Evolutionary conservation across 176 grass and related monocot genomes (phyloP).

Genomic region (Saccharum spontaneum): DNA sequence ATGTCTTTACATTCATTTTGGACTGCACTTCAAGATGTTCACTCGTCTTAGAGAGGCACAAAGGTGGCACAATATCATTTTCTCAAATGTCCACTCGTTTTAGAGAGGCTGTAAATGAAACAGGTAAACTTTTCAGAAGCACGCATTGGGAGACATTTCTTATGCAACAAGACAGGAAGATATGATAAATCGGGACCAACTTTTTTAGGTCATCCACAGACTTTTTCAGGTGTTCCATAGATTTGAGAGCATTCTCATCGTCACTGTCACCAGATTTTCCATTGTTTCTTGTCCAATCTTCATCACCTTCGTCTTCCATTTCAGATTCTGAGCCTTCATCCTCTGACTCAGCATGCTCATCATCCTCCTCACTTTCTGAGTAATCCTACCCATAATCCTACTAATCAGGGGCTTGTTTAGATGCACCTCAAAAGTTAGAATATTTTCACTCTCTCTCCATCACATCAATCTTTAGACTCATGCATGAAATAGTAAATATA

Average conservation of each 20-base stretch:
- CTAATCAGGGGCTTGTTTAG: too few relatives aligned
- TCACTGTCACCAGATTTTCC: constrained; percentile 79
- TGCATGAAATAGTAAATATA: too few relatives aligned
- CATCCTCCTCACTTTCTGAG: constrained; percentile 71
- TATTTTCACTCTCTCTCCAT: too few relatives aligned
- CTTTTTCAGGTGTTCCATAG: constrained; percentile 63
- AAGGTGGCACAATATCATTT: neutral
- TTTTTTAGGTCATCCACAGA: constrained; percentile 64
- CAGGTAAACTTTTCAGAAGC: neutral
- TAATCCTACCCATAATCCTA: constrained; percentile 77
- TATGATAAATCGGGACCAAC: constrained; percentile 49
- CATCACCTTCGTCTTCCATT: constrained; percentile 59
- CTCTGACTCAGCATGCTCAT: constrained; percentile 64
- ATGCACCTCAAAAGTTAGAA: too few relatives aligned
- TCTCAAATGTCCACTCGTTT: too few relatives aligned
- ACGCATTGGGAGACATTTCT: neutral
- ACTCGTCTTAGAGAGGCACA: neutral
- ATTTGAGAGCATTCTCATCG: constrained; percentile 63
- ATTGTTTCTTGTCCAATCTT: constrained; percentile 79
- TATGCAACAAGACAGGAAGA: neutral
- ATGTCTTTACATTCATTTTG: too few relatives aligned
- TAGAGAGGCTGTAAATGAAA: constrained; percentile 21
- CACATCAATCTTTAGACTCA: too few relatives aligned
- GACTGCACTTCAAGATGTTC: too few relatives aligned
- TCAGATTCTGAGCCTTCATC: constrained; percentile 72